A percentile compares a stretch with the other conserved stretches of the same genome.
Evolutionary conservation across 306 rosid species (phyloP).

Genomic region (Vigna hirtella): DNA sequence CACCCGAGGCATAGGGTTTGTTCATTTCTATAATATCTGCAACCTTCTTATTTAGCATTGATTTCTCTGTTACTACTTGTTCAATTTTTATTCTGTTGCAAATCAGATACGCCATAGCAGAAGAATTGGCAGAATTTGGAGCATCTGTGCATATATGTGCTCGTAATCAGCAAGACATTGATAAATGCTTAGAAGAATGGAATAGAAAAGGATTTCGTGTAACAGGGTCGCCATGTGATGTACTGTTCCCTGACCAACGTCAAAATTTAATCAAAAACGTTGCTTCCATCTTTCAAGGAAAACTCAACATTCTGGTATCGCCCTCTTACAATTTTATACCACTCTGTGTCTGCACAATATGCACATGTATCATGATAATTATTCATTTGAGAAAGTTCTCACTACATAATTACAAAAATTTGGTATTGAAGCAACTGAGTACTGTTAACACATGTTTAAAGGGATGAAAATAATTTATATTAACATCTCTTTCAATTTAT

Average conservation of each 20-base stretch:
- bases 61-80: neutral
- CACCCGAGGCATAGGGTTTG: conserved; percentile 48
- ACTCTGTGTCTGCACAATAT: too few species aligned
- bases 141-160: conserved; percentile 45
- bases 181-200: conserved; percentile 46
- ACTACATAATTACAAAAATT: too few species aligned
- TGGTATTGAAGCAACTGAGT: too few species aligned
- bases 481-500: too few species aligned
- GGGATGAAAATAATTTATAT: too few species aligned
- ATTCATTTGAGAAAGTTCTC: too few species aligned
- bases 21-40: neutral
- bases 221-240: conserved; percentile 38
- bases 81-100: neutral
- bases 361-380: too few species aligned
- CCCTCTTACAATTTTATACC: neutral
- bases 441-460: too few species aligned
- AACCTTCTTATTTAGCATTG: neutral
- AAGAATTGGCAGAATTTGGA: conserved; percentile 50
- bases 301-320: conserved; percentile 45
- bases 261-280: conserved; percentile 25
- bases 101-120: conserved; percentile 44
- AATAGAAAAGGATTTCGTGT: conserved; percentile 35
- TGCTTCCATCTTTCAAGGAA: conserved; percentile 29
- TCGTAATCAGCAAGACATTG: conserved; percentile 36
- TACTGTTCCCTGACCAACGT: conserved; percentile 1